Percentiles rank a stretch among this genome's conserved stretches.
These are phyloP conservation scores for Epichloe typhina DNA, from an alignment of 2,329 filamentous ascomycete genomes.

Conservation along the genomic window DNA sequence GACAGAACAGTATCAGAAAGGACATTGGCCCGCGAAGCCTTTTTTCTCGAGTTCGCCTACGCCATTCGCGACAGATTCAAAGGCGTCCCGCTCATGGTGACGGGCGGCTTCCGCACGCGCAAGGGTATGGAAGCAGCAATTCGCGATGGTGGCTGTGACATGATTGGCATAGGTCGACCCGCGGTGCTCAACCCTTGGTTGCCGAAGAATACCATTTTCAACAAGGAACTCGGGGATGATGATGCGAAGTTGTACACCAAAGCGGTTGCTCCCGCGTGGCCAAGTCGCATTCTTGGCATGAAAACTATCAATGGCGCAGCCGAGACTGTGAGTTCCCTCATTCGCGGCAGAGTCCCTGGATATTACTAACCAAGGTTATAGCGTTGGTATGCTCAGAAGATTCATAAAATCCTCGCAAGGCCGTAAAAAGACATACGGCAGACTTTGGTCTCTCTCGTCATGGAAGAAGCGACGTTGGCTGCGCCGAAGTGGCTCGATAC, in stretches of 20 bases:
- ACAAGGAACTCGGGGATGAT: constrained; percentile 20
- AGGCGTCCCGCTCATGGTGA: constrained; percentile 39
- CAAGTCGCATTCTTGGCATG: constrained; percentile 12
- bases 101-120: constrained; percentile 46
- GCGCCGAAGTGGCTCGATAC: too few species aligned
- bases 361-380: not conserved
- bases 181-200: constrained; percentile 23
- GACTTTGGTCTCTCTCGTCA: too few species aligned
- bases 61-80: constrained; percentile 32
- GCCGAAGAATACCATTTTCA: constrained; percentile 23
- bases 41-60: constrained; percentile 54
- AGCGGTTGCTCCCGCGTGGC: constrained; percentile 12
- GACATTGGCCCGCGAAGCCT: constrained; percentile 47
- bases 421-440: too few species aligned
- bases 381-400: constrained; percentile 4
- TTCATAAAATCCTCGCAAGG: not conserved
- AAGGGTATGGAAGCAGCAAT: constrained; percentile 28
- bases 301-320: constrained; percentile 6
- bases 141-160: constrained; percentile 24
- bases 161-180: constrained; percentile 28
- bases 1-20: not conserved
- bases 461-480: too few species aligned
- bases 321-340: constrained; percentile 7
- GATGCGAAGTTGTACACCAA: constrained; percentile 20
- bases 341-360: not conserved